A percentile compares a stretch with the other conserved stretches of the same genome.
Evolutionary conservation across 306 rosid species (phyloP).

Genomic region (Medicago ruthenica): DNA sequence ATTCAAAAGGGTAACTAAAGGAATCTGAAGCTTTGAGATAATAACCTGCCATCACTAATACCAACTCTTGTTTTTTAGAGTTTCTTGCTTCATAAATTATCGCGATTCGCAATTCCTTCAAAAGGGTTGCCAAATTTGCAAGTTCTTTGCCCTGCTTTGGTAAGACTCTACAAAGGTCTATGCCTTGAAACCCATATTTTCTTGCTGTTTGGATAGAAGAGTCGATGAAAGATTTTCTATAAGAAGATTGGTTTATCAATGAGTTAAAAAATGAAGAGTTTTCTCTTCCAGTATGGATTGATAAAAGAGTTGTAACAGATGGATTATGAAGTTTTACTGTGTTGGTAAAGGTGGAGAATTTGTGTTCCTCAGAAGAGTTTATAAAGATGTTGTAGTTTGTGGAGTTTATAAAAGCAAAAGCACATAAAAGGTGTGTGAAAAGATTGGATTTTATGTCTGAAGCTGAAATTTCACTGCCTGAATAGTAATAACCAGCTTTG

Average conservation of each 20-base stretch:
- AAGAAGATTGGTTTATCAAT: conserved; percentile 29
- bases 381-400: conserved; percentile 43
- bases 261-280: conserved; percentile 24
- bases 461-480: conserved; percentile 41
- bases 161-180: conserved; percentile 47
- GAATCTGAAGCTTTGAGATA: conserved; percentile 38
- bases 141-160: conserved; percentile 38
- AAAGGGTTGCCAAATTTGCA: conserved; percentile 46
- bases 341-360: conserved; percentile 48
- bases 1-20: conserved; percentile 47
- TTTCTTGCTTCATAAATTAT: conserved; percentile 47
- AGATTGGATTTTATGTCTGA: conserved; percentile 46
- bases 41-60: conserved; percentile 53
- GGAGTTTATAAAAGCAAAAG: conserved; percentile 46
- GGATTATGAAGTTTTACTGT: conserved; percentile 58
- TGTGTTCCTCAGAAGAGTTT: conserved; percentile 38
- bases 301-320: conserved; percentile 49
- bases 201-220: conserved; percentile 55
- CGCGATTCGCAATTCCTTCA: conserved; percentile 58
- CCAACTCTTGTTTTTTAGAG: conserved; percentile 34
- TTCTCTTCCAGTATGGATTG: conserved; percentile 40
- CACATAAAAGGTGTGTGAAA: conserved; percentile 52
- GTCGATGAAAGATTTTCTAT: conserved; percentile 55
- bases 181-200: conserved; percentile 55
- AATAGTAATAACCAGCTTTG: conserved; percentile 52